phyloP scores from a whole-genome alignment of 768 basidiomycete genomes.

The Steccherinum ochraceum region DNA sequence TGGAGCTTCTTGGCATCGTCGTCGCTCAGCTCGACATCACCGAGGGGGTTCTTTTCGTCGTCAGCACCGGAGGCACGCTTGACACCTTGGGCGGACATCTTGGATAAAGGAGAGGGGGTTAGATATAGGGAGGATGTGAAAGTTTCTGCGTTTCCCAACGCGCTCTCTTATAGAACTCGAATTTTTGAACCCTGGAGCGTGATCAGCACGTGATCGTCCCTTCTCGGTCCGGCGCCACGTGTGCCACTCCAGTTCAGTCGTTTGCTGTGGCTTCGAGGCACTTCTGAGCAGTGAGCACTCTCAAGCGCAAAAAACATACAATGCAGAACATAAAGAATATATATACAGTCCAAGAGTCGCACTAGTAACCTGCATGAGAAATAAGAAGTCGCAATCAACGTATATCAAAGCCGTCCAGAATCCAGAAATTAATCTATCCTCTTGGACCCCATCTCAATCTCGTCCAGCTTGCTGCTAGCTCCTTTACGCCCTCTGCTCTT shows the following conservation, averaged over 20 bases:
- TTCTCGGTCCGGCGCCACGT: neutral
- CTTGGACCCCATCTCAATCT: conserved; percentile 79
- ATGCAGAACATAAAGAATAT: neutral
- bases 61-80: conserved; percentile 78
- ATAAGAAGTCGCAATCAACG: neutral
- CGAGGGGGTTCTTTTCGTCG: conserved; percentile 59
- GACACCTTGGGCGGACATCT: conserved; percentile 23
- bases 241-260: neutral
- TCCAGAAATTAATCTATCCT: conserved; percentile 56
- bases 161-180: neutral
- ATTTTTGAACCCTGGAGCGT: neutral
- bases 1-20: conserved; percentile 68
- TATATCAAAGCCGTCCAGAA: neutral
- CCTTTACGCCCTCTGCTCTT: conserved; percentile 28
- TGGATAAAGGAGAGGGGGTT: conserved; percentile 1
- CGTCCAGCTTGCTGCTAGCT: conserved; percentile 41
- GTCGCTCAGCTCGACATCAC: conserved; percentile 61
- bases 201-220: neutral
- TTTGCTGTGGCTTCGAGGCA: neutral
- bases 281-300: neutral
- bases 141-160: conserved; percentile 1
- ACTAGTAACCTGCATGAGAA: neutral
- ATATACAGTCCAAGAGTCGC: neutral
- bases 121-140: neutral
- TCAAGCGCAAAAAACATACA: neutral